Evolutionary conservation across 305 asterid genomes (phyloP), one percentile per base, ranked within the genome.

Genomic region (Solanum hybrid): DNA sequence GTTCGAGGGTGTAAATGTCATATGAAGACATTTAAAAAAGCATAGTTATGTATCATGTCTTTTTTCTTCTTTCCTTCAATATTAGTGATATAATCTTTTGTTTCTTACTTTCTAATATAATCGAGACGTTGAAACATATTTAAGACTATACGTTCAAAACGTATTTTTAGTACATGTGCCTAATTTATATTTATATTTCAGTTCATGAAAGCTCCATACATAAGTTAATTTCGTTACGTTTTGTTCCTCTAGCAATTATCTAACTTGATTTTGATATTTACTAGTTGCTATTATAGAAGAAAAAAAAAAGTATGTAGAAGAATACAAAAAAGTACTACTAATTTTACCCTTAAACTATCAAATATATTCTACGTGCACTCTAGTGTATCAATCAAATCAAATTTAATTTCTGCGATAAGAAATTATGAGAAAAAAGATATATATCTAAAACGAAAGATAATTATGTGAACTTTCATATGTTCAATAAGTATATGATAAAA

Each of bases 71-170:
- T 35, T 79, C 17, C 32, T n/a, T 79, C 12, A n/a, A 79, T 79
- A 36, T 11, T 79, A 36, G 14, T 79, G 24, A 79, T 11, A 36
- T 37, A n/a, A 5, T 36, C 2, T n/a, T 79, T 79, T 6, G 20
- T 4, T 10, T 14, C 7, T 51, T 5, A 2, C 8, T 6, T 51
- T 17, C 1, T 80, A 4, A 1, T 12, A 80, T 26, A 8, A 80
- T 80, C 2, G 0, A 40, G 5, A 2, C 0, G 0, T 0, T 4
- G 3, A 7, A 0, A 12, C 11, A 2, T 24, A 7, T 79, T 37
- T 79, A 7, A 38, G 14, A 79, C 2, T 4, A 12, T 1, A 80
- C 38, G 3, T 36, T 79, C 5, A 1, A 26, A 38, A 13, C 0
- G 1, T 38, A 24, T 6, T 7, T 38, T 13, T 13, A 1, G 1